Conservation (phyloP, 305 asterid species). For the Solanum hybrid region DNA sequence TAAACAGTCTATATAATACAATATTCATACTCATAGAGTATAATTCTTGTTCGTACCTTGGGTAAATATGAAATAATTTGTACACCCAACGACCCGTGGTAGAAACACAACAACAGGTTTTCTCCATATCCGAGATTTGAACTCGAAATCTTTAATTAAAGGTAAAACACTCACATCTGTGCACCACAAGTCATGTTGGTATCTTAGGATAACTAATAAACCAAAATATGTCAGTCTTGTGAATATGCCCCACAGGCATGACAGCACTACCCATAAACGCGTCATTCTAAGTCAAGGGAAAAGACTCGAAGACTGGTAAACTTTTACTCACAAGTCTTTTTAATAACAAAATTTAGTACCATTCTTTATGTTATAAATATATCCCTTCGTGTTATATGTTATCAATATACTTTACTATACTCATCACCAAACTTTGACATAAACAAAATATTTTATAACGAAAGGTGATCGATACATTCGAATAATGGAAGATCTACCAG, state of each 20-base stretch:
- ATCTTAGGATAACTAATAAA: not conserved
- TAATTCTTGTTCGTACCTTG: not conserved
- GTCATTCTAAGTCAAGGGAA: not conserved
- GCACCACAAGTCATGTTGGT: not conserved
- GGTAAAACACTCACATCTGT: accelerated
- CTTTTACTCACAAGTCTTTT: not conserved
- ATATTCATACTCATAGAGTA: too few relatives aligned
- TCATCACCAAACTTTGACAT: not conserved
- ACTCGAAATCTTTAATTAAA: accelerated
- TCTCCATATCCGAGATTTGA: accelerated
- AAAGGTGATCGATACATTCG: not conserved
- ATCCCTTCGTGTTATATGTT: not conserved
- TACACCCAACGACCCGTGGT: not conserved
- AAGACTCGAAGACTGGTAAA: not conserved
- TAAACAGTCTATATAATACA: not conserved
- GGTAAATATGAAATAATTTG: too few relatives aligned
- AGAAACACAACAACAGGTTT: not conserved
- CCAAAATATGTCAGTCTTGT: not conserved
- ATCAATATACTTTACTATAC: not conserved
- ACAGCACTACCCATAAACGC: not conserved
- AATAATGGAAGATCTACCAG: slow-evolving; percentile 49
- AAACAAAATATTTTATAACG: not conserved
- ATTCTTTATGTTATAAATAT: not conserved
- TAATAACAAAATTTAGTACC: not conserved
- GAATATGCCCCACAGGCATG: not conserved